Evolutionary conservation across 371 early-diverging fungal genomes (phyloP).

Genomic region (Syncephalastrum contaminatum): DNA sequence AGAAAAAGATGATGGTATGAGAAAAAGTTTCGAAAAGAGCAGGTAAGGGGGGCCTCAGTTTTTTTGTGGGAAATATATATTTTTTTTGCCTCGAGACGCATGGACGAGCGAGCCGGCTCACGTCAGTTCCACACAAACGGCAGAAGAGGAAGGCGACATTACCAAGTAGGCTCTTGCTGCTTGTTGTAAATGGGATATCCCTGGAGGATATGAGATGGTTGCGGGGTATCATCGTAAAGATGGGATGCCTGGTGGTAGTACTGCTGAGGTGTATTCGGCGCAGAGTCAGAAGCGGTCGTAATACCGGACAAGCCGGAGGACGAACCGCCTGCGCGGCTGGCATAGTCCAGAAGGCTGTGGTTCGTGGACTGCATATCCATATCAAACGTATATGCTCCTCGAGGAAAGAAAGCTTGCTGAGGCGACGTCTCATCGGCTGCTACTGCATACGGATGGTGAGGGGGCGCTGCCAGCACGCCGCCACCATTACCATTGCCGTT

Average conservation of each 20-base stretch:
- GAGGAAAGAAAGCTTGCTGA: background rate
- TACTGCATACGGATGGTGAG: conserved; percentile 7
- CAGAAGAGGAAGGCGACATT: too few species aligned
- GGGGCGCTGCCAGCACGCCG: background rate
- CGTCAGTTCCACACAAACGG: too few species aligned
- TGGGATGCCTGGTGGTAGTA: conserved; percentile 8
- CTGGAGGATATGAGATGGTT: too few species aligned
- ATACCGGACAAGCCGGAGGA: conserved; percentile 11
- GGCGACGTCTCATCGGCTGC: background rate
- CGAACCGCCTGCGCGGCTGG: conserved; percentile 9
- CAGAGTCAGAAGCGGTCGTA: conserved; percentile 9
- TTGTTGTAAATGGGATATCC: too few species aligned
- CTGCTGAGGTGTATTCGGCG: conserved; percentile 13
- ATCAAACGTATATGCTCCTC: conserved; percentile 2
- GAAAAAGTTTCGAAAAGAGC: too few species aligned
- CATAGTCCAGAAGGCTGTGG: conserved; percentile 10
- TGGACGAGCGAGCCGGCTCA: too few species aligned
- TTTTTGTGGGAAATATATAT: too few species aligned
- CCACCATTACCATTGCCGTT: too few species aligned
- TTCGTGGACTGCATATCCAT: conserved; percentile 4
- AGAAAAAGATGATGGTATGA: too few species aligned
- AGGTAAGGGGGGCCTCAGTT: too few species aligned
- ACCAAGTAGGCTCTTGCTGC: too few species aligned
- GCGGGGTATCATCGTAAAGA: conserved; percentile 7
- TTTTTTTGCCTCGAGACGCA: too few species aligned